phyloP scores from a whole-genome alignment of 2,329 filamentous ascomycete species.

The Boeremia lycopersici region DNA sequence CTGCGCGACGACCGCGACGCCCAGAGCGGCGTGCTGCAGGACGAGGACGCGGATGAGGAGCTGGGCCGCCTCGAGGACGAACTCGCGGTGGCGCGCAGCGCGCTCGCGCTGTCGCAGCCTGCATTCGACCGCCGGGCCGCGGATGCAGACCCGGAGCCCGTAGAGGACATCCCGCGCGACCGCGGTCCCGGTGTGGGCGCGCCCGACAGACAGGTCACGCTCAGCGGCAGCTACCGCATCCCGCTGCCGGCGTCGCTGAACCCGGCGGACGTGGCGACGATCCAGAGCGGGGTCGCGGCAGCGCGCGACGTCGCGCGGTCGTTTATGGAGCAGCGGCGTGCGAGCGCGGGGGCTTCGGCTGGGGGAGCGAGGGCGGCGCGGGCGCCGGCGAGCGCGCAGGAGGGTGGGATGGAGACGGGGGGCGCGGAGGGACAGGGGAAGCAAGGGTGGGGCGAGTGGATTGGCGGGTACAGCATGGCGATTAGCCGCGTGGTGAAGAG shows the following conservation, averaged over 20 bases:
- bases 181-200: neutral
- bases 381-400: slow-evolving; percentile 6
- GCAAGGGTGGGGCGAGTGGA: slow-evolving; percentile 47
- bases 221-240: slow-evolving; percentile 45
- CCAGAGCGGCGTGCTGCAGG: too few relatives aligned
- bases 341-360: neutral
- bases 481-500: slow-evolving; percentile 44
- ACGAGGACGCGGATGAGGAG: slow-evolving; percentile 41
- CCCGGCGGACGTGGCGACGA: slow-evolving; percentile 41
- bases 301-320: slow-evolving; percentile 43
- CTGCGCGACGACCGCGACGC: too few relatives aligned
- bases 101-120: slow-evolving; percentile 33
- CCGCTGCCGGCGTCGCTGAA: slow-evolving; percentile 41
- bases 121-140: too few relatives aligned
- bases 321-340: slow-evolving; percentile 40
- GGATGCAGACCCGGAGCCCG: too few relatives aligned
- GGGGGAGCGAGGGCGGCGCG: neutral
- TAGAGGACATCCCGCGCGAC: slow-evolving; percentile 40
- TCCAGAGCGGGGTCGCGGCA: slow-evolving; percentile 42
- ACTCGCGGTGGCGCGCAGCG: slow-evolving; percentile 39
- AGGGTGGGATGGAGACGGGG: too few relatives aligned
- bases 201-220: slow-evolving; percentile 39
- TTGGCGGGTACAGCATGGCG: slow-evolving; percentile 47
- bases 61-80: slow-evolving; percentile 40
- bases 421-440: slow-evolving; percentile 21